phyloP scores from a whole-genome alignment of 495 filamentous ascomycete genomes.

The Neurospora africana region DNA sequence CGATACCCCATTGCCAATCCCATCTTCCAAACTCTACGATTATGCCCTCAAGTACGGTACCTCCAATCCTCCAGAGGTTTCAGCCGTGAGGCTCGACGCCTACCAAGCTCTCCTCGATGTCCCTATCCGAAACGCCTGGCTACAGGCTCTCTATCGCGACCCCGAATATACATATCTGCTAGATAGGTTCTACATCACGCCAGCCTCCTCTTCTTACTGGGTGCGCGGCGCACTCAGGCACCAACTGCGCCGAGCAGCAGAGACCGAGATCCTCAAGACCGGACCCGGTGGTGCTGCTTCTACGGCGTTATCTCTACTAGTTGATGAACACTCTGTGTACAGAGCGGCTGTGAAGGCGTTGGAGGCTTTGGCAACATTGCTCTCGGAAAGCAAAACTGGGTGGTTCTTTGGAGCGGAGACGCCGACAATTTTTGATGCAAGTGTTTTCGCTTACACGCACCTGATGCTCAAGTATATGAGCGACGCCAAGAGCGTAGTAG shows the following conservation, averaged over 20 bases:
- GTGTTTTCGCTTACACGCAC: conserved; percentile 84
- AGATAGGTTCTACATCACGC: conserved; percentile 55
- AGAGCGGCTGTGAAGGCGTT: conserved; percentile 61
- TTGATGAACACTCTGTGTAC: conserved; percentile 56
- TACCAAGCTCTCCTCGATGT: conserved; percentile 74
- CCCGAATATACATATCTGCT: conserved; percentile 53
- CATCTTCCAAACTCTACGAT: conserved; percentile 54
- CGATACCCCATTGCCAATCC: conserved; percentile 35
- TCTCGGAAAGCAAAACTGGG: conserved; percentile 42
- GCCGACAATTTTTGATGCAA: conserved; percentile 75
- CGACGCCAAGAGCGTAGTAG: not conserved
- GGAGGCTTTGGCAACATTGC: conserved; percentile 57
- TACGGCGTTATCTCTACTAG: conserved; percentile 5
- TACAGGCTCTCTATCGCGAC: conserved; percentile 70
- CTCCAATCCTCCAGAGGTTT: not conserved
- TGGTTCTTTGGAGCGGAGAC: conserved; percentile 32
- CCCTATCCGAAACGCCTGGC: conserved; percentile 77
- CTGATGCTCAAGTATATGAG: conserved; percentile 42
- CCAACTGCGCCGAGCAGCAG: conserved; percentile 61
- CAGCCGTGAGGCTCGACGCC: conserved; percentile 49
- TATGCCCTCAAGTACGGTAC: conserved; percentile 45
- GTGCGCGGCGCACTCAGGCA: conserved; percentile 53
- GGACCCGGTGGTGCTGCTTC: conserved; percentile 19
- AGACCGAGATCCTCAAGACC: conserved; percentile 58
- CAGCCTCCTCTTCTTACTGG: conserved; percentile 47